phyloP scores from a whole-genome alignment of 78 protist species.

The Diacronema lutheri region DNA sequence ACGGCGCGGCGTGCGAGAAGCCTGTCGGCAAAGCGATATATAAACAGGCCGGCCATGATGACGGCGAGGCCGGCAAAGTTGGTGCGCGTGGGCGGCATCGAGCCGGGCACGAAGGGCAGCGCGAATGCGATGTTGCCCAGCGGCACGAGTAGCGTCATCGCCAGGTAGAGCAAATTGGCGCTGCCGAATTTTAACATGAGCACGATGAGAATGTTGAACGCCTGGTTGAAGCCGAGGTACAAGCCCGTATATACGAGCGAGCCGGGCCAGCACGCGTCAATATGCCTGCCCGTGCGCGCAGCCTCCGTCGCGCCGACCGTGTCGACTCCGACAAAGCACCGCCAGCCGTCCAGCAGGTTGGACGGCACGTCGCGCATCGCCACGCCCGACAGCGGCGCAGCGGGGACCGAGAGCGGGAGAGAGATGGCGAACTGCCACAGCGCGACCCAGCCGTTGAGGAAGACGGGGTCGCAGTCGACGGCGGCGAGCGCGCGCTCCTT shows the following conservation, averaged over 20 bases:
- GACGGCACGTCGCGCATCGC: background rate
- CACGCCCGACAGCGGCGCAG: conserved; percentile 2
- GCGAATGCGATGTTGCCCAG: conserved; percentile 26
- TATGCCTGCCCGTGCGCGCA: no score
- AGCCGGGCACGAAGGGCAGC: background rate
- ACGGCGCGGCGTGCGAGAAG: no score
- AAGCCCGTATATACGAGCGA: background rate
- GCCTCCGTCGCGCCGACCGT: background rate
- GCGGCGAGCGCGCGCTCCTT: conserved; percentile 44
- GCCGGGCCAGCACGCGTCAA: conserved; percentile 23
- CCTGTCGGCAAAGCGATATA: no score
- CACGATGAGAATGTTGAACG: conserved; percentile 36
- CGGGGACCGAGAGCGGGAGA: background rate
- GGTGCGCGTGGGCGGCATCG: no score
- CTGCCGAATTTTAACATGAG: conserved; percentile 37
- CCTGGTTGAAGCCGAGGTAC: conserved; percentile 13
- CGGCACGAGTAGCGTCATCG: conserved; percentile 40
- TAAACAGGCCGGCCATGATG: no score
- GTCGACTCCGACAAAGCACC: conserved; percentile 23
- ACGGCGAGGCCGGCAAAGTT: no score
- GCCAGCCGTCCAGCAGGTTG: background rate
- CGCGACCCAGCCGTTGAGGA: conserved; percentile 48
- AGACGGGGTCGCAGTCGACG: conserved; percentile 22
- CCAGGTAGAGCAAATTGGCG: conserved; percentile 22
- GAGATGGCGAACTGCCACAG: conserved; percentile 28